Base-by-base conservation (phyloP, 768 basidiomycete genomes). In the Suillus hirtellus region DNA sequence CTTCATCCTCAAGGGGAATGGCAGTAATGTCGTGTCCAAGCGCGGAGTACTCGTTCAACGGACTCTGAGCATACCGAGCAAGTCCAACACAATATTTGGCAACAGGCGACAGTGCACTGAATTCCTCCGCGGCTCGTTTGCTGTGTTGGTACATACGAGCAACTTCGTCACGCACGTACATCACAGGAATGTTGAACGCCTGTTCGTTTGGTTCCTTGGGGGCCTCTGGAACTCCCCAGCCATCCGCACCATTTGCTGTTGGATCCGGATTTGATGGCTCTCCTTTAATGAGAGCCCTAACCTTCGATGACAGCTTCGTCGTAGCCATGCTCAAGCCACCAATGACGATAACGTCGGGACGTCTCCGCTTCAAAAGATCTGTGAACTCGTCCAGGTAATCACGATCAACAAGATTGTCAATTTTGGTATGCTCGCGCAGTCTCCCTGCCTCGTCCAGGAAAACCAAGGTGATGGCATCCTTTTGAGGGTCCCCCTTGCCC, bases 61-160 rank as follows among this genome's bases (percentile, higher is more conserved):
- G 97, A 71, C 88, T 96, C 77, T 99, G 97, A 6, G 86, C 82
- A 70, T 95, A 99, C 63, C 97, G 88, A 44, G 95, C 96, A 67
- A 99, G 79, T 60, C 94, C 97, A 55, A 99, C 83, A 70, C 96
- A 98, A 72, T 98, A 99, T 74, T 93, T 92, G 40, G 89, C 90
- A 53, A 89, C 88, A 4, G 85, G 78, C 0, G 93, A 86, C 49
- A 96, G 78, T 0, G 89, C 81, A 55, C 88, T 86, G 71, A 93
- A 95, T 76, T 99, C 97, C 59, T 88, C 87, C 35, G 83, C 80
- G 2, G 93, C 93, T 43, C 96, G 89, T 63, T 87, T 84, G 71
- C 92, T 95, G 72, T 95, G 89, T 76, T 96, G 95, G 75, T 94
- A 99, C 49, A 99, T 87, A 49, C 96, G 84, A 15, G 97, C 97